Evolutionary conservation across 1,284 basidiomycete species (phyloP).

Genomic region (Xanthoconium separans): DNA sequence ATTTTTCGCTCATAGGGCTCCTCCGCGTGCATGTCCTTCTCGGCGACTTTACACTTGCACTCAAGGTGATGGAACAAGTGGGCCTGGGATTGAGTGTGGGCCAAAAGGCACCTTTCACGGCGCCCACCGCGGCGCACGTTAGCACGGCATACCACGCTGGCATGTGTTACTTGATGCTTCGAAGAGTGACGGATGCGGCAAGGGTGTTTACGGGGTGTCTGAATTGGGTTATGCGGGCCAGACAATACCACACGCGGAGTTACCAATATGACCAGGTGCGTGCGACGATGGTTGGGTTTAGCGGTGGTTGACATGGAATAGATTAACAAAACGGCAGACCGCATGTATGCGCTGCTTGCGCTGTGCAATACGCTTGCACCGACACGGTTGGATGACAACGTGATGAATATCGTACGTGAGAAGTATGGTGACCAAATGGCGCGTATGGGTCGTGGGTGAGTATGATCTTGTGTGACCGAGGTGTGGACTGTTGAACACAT

Average conservation of each 20-base stretch:
- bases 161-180: constrained; percentile 94
- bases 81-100: constrained; percentile 87
- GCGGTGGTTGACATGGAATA: constrained; percentile 30
- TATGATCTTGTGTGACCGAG: constrained; percentile 1
- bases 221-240: constrained; percentile 90
- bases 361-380: constrained; percentile 93
- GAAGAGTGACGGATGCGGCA: constrained; percentile 93
- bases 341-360: constrained; percentile 96
- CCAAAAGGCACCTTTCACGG: constrained; percentile 84
- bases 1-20: constrained; percentile 95
- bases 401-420: constrained; percentile 91
- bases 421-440: constrained; percentile 89
- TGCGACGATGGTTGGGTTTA: not conserved
- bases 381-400: constrained; percentile 89
- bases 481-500: constrained; percentile 1
- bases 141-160: constrained; percentile 95
- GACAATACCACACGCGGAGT: constrained; percentile 93
- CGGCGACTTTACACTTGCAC: constrained; percentile 93
- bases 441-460: constrained; percentile 81
- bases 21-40: constrained; percentile 94
- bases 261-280: constrained; percentile 94
- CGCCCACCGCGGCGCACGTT: constrained; percentile 94
- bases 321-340: constrained; percentile 97
- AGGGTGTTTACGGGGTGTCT: constrained; percentile 91
- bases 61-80: constrained; percentile 94